A percentile compares a stretch with the other conserved stretches of the same genome.
Evolutionary conservation across 129 eudicot species (phyloP).

Genomic region (Logfia minima): DNA sequence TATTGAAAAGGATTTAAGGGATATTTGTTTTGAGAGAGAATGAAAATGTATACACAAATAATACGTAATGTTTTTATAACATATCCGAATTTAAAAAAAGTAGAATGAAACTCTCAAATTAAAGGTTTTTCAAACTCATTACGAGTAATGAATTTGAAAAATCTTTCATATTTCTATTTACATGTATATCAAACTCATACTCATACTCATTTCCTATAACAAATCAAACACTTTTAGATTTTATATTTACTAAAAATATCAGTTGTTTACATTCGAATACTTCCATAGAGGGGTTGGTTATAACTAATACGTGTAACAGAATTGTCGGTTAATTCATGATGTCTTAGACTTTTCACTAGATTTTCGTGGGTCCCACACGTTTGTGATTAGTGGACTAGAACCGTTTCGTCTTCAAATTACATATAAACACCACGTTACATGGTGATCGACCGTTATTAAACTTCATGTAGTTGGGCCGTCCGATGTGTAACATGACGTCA

Average conservation of each 20-base stretch:
- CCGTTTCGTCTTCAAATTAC: not conserved
- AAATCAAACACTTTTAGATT: too few species aligned
- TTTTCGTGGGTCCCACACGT: conserved; percentile 1
- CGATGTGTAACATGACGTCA: not conserved
- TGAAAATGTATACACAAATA: too few species aligned
- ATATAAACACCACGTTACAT: not conserved
- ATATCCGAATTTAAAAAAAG: too few species aligned
- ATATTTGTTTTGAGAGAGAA: too few species aligned
- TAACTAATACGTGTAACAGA: not conserved
- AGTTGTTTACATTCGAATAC: not conserved
- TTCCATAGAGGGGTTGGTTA: not conserved
- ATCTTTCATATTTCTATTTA: too few species aligned
- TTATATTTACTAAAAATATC: not conserved
- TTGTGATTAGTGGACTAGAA: not conserved
- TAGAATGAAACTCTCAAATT: too few species aligned
- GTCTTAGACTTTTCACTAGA: conserved; percentile 12
- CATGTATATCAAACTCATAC: too few species aligned
- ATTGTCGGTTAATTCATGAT: not conserved
- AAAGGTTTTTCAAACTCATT: too few species aligned
- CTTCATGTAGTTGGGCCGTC: not conserved
- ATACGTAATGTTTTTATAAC: too few species aligned
- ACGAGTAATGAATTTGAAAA: too few species aligned
- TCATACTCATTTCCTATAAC: too few species aligned
- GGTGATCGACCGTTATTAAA: not conserved
- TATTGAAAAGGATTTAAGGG: not conserved